A percentile compares a stretch with the other conserved stretches of the same genome.
Evolutionary conservation across 2,329 filamentous ascomycete species (phyloP).

Genomic region (Colletotrichum abscissum): DNA sequence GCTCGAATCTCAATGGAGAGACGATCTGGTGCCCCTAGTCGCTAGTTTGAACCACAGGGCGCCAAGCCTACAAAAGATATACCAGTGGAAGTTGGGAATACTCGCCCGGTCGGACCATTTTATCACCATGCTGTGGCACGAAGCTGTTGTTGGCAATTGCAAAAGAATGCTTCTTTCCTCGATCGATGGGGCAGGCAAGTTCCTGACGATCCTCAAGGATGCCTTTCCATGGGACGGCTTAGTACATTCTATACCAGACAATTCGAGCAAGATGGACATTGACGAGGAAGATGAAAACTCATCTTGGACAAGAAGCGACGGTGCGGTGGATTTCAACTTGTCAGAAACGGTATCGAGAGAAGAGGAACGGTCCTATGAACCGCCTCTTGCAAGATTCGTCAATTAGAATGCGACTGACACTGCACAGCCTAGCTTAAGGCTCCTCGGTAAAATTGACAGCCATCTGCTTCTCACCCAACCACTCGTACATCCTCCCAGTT

Average conservation of each 20-base stretch:
- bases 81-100: neutral
- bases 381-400: neutral
- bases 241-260: neutral
- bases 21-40: neutral
- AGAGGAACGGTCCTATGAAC: neutral
- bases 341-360: neutral
- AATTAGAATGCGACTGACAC: neutral
- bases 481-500: neutral
- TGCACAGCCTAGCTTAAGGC: fast-evolving
- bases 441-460: neutral
- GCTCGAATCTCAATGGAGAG: neutral
- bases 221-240: neutral
- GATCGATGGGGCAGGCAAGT: neutral
- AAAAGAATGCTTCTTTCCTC: neutral
- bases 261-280: neutral
- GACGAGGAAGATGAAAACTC: neutral
- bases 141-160: no score
- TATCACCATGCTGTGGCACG: neutral
- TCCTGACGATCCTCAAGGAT: neutral
- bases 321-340: neutral
- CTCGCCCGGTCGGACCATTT: neutral
- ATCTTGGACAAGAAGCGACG: neutral
- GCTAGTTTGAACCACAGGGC: neutral
- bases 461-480: neutral
- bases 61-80: neutral